phyloP scores from a whole-genome alignment of 2,329 filamentous ascomycete species.

The Claviceps cyperi region DNA sequence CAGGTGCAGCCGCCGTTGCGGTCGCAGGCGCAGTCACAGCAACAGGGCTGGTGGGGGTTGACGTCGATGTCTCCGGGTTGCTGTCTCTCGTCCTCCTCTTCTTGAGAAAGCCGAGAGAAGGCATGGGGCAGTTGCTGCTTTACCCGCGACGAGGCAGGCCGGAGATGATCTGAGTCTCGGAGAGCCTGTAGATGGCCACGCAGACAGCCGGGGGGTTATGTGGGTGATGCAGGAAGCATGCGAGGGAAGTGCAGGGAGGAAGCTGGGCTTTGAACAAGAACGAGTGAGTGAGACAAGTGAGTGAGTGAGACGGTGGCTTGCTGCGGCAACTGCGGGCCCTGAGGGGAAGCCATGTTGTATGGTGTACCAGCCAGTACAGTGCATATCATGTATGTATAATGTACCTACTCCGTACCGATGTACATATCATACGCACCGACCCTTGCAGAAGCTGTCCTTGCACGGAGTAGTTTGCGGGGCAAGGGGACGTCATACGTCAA shows the following conservation, averaged over 20 bases:
- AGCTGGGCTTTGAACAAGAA: not conserved
- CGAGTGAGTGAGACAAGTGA: not conserved
- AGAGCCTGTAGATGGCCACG: not conserved
- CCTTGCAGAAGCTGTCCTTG: no score
- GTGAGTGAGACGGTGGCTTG: not conserved
- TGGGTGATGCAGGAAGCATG: slow-evolving; percentile 1
- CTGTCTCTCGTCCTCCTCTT: slow-evolving; percentile 97
- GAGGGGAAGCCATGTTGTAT: not conserved
- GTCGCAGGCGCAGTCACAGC: slow-evolving; percentile 25
- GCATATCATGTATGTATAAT: no score
- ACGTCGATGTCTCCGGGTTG: slow-evolving; percentile 52
- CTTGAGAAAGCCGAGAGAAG: slow-evolving; percentile 90
- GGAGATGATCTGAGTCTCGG: not conserved
- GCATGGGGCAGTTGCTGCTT: slow-evolving; percentile 44
- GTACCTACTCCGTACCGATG: no score
- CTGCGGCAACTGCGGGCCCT: no score
- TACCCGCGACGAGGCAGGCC: slow-evolving; percentile 4
- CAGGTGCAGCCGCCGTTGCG: not conserved
- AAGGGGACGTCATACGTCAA: no score
- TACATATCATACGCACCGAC: no score
- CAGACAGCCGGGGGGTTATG: not conserved
- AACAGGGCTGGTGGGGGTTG: slow-evolving; percentile 49
- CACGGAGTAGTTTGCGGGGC: no score
- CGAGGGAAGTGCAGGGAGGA: not conserved
- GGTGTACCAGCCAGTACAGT: no score